A percentile compares a stretch with the other conserved stretches of the same genome.
Conservation (phyloP, 768 basidiomycete species). For the Pisolithus orientalis region DNA sequence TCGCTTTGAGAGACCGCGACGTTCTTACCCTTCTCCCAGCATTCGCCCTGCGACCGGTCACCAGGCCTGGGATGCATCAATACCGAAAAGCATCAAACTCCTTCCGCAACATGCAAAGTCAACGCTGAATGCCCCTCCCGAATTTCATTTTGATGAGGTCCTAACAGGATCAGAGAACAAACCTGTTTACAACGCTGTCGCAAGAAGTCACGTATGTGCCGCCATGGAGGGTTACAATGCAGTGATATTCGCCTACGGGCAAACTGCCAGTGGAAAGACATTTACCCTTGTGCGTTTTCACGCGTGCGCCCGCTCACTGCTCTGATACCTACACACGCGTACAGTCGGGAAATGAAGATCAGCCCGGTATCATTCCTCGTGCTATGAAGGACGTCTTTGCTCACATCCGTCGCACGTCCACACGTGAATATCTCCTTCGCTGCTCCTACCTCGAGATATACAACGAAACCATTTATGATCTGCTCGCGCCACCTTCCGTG, state of each 20-base stretch:
- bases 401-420: constrained; percentile 68
- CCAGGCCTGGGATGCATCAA: constrained; percentile 51
- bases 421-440: constrained; percentile 87
- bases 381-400: constrained; percentile 90
- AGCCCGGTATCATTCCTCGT: constrained; percentile 93
- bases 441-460: constrained; percentile 98
- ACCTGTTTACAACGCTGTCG: constrained; percentile 69
- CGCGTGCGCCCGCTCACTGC: background rate
- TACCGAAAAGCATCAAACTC: constrained; percentile 52
- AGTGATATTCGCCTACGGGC: constrained; percentile 91
- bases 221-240: constrained; percentile 98
- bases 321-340: constrained; percentile 19
- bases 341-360: constrained; percentile 67
- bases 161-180: constrained; percentile 78
- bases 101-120: constrained; percentile 50
- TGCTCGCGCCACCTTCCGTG: constrained; percentile 67
- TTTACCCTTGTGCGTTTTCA: constrained; percentile 47
- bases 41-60: constrained; percentile 51
- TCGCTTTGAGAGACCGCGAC: background rate
- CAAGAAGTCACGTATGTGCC: constrained; percentile 73
- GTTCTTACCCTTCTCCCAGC: constrained; percentile 29
- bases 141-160: constrained; percentile 70
- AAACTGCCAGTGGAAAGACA: constrained; percentile 80
- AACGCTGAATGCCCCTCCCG: constrained; percentile 31
- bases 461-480: constrained; percentile 84